These are phyloP conservation scores for Colletotrichum sp. DNA, from an alignment of 2,329 filamentous ascomycete species.

Conservation along the genomic window DNA sequence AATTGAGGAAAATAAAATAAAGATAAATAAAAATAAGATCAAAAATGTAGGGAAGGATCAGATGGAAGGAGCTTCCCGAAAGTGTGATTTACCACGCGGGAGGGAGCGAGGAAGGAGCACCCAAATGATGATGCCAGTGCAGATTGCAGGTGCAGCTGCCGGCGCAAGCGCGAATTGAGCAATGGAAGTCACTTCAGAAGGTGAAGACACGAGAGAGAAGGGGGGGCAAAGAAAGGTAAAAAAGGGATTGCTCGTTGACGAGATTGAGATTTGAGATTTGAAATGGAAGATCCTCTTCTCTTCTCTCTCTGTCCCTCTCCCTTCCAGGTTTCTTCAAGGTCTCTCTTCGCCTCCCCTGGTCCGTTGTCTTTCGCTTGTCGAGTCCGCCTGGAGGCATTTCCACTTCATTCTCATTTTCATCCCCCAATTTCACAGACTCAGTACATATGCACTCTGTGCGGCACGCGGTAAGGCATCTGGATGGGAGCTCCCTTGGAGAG, in stretches of 20 bases:
- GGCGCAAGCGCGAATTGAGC: neutral
- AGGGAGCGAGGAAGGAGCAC: neutral
- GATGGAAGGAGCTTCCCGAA: neutral
- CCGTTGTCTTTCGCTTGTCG: neutral
- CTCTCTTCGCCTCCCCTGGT: neutral
- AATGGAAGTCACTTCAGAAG: neutral
- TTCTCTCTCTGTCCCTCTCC: neutral
- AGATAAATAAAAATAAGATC: neutral
- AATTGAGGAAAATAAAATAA: neutral
- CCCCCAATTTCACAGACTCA: neutral
- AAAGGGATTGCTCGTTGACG: neutral
- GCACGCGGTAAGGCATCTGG: neutral
- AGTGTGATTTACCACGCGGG: neutral
- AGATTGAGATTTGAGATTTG: neutral
- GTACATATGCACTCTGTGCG: neutral
- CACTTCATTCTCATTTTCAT: neutral
- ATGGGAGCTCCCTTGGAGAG: neutral
- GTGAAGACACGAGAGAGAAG: neutral
- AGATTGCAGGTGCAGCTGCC: constrained; percentile 2
- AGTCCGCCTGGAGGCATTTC: neutral
- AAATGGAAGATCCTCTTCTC: constrained; percentile 3
- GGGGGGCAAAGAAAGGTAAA: neutral
- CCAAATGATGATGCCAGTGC: neutral
- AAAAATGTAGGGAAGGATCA: neutral
- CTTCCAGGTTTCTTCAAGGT: neutral